phyloP scores from a whole-genome alignment of 2,329 filamentous ascomycete species.

The Phaeosphaeriaceae sp. region DNA sequence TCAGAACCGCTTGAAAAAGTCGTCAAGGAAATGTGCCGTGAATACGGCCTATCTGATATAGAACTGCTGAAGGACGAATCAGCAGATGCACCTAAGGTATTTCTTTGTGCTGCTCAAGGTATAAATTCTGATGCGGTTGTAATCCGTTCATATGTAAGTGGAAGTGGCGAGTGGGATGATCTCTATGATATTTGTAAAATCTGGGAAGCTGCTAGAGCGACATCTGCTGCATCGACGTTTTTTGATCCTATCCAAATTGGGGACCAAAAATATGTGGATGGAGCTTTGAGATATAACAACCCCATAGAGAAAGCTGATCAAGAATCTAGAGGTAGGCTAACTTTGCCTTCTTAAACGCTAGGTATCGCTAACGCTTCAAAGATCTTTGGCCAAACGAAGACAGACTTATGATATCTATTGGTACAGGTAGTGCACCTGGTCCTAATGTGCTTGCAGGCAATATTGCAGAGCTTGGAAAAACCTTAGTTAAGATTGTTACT shows the following conservation, averaged over 20 bases:
- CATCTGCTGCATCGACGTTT: neutral
- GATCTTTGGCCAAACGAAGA: no score
- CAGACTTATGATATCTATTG: no score
- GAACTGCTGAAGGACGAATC: neutral
- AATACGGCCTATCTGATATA: neutral
- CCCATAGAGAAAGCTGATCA: neutral
- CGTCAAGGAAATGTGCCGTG: neutral
- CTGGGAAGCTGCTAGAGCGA: conserved; percentile 3
- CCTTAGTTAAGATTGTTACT: no score
- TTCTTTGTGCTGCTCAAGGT: neutral
- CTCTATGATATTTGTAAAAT: neutral
- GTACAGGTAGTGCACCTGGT: no score
- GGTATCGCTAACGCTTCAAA: no score
- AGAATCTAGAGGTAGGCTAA: neutral
- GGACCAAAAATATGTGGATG: neutral
- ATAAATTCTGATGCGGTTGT: neutral
- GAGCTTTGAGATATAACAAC: neutral
- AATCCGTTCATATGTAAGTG: neutral
- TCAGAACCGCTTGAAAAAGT: neutral
- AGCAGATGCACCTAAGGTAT: neutral
- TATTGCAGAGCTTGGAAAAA: no score
- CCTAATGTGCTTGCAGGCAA: no score
- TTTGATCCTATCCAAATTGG: neutral
- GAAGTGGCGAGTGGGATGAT: neutral
- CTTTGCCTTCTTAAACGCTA: no score